A percentile compares a stretch with the other conserved stretches of the same genome.
phyloP scores from a whole-genome alignment of 148 eudicot species.

The Tetragonia tetragonoides region DNA sequence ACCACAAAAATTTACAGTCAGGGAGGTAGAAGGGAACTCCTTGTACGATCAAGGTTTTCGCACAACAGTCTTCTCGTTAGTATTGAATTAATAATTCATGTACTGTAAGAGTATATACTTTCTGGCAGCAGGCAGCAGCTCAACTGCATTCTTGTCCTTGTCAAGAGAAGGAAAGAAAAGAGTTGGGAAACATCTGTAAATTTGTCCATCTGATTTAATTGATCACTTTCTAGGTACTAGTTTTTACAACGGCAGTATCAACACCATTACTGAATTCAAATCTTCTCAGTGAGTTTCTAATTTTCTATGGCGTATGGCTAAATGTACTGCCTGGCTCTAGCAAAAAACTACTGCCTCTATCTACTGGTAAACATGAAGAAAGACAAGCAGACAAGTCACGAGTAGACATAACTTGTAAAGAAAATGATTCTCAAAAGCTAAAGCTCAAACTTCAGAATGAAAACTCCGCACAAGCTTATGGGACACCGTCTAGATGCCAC shows the following conservation, averaged over 20 bases:
- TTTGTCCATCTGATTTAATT: neutral
- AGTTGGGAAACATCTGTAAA: neutral
- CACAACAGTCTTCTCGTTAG: too few relatives aligned
- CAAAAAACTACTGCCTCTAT: neutral
- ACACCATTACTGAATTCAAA: neutral
- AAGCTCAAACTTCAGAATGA: neutral
- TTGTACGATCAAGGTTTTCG: too few relatives aligned
- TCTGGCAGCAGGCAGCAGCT: too few relatives aligned
- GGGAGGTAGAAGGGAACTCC: too few relatives aligned
- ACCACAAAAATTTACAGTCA: too few relatives aligned
- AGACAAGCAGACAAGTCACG: too few relatives aligned
- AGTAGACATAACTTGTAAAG: neutral
- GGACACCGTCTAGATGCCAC: too few relatives aligned
- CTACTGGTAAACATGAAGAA: too few relatives aligned
- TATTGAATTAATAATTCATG: too few relatives aligned
- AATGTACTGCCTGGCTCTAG: neutral
- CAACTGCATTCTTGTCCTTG: too few relatives aligned
- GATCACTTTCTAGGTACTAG: neutral
- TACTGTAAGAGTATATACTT: too few relatives aligned
- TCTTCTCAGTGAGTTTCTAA: neutral
- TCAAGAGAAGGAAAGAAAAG: neutral
- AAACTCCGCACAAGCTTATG: conserved; percentile 1
- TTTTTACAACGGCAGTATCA: conserved; percentile 12
- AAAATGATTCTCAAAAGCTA: neutral
- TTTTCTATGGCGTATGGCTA: neutral